A percentile compares a stretch with the other conserved stretches of the same genome.
Evolutionary conservation across 192 early-diverging fungal genomes (phyloP).

Genomic region (Entrophospora sp.): DNA sequence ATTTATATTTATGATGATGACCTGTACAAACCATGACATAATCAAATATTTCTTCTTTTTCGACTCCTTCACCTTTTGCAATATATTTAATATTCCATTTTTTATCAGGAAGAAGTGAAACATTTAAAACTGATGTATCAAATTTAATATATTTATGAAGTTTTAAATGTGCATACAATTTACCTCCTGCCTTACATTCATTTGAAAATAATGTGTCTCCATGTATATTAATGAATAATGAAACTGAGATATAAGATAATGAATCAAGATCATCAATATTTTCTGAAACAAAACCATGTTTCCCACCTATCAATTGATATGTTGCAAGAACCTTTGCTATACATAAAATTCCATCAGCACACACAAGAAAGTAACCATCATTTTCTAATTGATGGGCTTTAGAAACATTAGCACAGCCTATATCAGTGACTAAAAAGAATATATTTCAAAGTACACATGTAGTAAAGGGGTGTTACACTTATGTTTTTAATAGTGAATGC

Average conservation of each 20-base stretch:
- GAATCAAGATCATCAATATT: neutral
- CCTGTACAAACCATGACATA: conserved; percentile 55
- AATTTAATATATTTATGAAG: conserved; percentile 45
- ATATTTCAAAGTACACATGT: neutral
- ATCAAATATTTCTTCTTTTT: conserved; percentile 45
- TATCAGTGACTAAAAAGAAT: neutral
- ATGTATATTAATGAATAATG: neutral
- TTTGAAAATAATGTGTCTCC: neutral
- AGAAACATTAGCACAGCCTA: neutral
- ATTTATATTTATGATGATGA: conserved; percentile 45
- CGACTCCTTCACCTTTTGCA: neutral
- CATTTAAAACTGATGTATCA: conserved; percentile 37
- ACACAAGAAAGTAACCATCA: neutral
- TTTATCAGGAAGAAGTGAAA: conserved; percentile 31
- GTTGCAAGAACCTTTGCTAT: neutral
- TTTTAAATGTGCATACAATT: conserved; percentile 27
- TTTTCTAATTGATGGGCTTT: neutral
- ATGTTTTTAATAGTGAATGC: too few species aligned
- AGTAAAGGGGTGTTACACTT: too few species aligned
- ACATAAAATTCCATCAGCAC: neutral
- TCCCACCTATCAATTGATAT: neutral
- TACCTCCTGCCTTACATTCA: neutral
- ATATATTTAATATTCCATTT: neutral
- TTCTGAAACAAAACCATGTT: neutral
- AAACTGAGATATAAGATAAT: neutral